These are phyloP conservation scores for Adansonia digitata DNA, from an alignment of 345 rosid genomes.

Conservation along the genomic window DNA sequence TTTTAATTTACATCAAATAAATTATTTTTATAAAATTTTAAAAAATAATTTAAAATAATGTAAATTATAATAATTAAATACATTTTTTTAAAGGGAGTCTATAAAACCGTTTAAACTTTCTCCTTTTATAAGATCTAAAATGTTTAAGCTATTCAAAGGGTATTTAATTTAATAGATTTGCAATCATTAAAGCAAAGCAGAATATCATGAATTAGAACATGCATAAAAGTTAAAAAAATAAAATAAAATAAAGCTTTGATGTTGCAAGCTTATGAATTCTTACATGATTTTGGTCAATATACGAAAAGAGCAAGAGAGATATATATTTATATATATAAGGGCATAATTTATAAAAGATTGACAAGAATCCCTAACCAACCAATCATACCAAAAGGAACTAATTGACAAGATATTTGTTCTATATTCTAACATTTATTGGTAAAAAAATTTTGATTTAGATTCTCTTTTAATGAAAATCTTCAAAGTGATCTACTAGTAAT, in stretches of 20 bases:
- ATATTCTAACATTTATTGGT: not conserved
- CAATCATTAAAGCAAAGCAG: not conserved
- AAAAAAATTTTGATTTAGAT: not conserved
- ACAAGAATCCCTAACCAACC: not conserved
- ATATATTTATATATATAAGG: not conserved
- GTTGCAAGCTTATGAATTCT: not conserved
- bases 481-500: not conserved
- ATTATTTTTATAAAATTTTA: no score
- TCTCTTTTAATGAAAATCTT: not conserved
- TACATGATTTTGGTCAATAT: not conserved
- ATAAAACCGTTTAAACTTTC: no score
- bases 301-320: not conserved
- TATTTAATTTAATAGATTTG: not conserved
- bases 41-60: no score
- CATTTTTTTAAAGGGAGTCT: no score
- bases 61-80: no score
- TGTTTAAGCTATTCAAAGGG: not conserved
- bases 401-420: not conserved
- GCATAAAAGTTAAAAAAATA: not conserved
- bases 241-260: no score
- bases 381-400: not conserved
- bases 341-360: not conserved
- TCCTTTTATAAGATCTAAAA: not conserved
- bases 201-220: constrained; percentile 3
- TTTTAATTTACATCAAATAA: no score